These are phyloP conservation scores for Phytophthora sansomeana DNA, from an alignment of 352 stramenopile species.

Conservation along the genomic window DNA sequence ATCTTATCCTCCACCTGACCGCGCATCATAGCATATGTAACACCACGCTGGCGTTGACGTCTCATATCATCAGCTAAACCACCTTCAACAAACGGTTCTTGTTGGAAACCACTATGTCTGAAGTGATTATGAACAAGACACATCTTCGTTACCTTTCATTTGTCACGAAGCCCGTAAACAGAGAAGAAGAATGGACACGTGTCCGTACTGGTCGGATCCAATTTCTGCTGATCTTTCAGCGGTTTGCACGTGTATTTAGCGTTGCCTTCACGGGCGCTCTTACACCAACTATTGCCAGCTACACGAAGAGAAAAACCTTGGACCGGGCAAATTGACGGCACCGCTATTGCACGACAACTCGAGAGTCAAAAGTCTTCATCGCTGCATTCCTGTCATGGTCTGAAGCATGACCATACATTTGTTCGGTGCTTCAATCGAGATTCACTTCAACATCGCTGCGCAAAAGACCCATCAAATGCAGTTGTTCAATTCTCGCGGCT, in stretches of 20 bases:
- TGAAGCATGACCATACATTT: no score
- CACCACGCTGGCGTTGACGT: neutral
- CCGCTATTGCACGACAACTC: no score
- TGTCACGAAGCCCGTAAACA: slow-evolving; percentile 5
- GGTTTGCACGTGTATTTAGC: neutral
- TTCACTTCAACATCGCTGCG: no score
- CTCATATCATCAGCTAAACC: neutral
- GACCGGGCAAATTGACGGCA: no score
- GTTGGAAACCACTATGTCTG: neutral
- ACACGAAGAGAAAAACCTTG: no score
- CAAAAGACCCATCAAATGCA: no score
- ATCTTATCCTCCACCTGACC: neutral
- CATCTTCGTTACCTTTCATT: slow-evolving; percentile 16
- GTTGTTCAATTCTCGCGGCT: no score
- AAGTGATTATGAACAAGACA: slow-evolving; percentile 4
- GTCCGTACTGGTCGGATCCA: neutral
- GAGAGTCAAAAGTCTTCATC: no score
- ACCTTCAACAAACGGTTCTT: slow-evolving; percentile 4
- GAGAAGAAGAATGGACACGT: slow-evolving; percentile 7
- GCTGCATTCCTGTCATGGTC: no score
- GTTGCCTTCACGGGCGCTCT: neutral
- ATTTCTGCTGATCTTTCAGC: neutral
- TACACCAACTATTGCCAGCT: neutral
- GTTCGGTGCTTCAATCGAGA: no score
- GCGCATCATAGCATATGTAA: neutral